phyloP scores from a whole-genome alignment of 1,284 basidiomycete genomes.

The Thelephora terrestris region DNA sequence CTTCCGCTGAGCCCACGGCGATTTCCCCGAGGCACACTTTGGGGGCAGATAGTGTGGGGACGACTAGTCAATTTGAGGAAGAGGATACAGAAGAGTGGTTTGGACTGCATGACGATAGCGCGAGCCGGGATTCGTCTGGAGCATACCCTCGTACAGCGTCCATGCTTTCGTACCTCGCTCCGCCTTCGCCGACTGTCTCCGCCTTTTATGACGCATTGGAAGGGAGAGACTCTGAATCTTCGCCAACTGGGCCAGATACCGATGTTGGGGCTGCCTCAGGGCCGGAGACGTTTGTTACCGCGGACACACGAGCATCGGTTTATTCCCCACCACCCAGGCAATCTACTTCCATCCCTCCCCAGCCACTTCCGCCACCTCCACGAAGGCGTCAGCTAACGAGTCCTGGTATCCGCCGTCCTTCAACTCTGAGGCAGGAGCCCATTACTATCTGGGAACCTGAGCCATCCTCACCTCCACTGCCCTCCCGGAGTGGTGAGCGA shows the following conservation, averaged over 20 bases:
- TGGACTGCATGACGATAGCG: slow-evolving; percentile 20
- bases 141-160: slow-evolving; percentile 25
- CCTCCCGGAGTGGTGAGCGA: slow-evolving; percentile 4
- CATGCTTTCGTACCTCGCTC: slow-evolving; percentile 47
- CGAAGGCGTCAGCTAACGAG: slow-evolving; percentile 30
- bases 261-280: slow-evolving; percentile 9
- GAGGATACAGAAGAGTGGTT: slow-evolving; percentile 28
- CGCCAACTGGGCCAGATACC: slow-evolving; percentile 25
- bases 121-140: slow-evolving; percentile 26
- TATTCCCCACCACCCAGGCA: slow-evolving; percentile 17
- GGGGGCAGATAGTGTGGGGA: slow-evolving; percentile 10
- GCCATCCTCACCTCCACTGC: slow-evolving; percentile 6
- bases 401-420: slow-evolving; percentile 22
- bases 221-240: slow-evolving; percentile 21
- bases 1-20: not conserved
- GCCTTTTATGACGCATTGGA: slow-evolving; percentile 55
- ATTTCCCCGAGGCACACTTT: not conserved
- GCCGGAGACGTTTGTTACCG: not conserved
- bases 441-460: slow-evolving; percentile 11
- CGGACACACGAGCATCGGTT: slow-evolving; percentile 14
- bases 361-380: slow-evolving; percentile 14
- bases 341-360: slow-evolving; percentile 7
- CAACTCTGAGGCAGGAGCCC: slow-evolving; percentile 16
- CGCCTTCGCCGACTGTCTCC: slow-evolving; percentile 57
- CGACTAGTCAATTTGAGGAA: slow-evolving; percentile 22